Evolutionary conservation across 495 filamentous ascomycete species (phyloP).

Genomic region (Schizothecium vesticola): DNA sequence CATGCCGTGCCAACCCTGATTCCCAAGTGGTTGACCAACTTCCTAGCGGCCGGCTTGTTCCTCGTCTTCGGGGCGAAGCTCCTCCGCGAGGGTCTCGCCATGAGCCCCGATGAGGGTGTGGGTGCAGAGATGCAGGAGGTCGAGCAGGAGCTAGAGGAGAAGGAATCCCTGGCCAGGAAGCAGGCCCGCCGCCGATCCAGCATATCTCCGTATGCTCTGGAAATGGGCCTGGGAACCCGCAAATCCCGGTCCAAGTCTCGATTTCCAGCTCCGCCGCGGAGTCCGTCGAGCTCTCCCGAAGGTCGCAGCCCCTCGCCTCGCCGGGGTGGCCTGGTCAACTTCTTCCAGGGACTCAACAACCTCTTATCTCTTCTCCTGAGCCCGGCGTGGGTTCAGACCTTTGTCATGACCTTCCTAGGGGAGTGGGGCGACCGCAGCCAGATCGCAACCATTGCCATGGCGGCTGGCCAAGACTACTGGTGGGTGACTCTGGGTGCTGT

Average conservation of each 20-base stretch:
- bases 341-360: conserved; percentile 66
- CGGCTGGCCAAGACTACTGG: conserved; percentile 97
- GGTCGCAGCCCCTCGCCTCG: conserved; percentile 40
- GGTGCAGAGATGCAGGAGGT: conserved; percentile 96
- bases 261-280: conserved; percentile 54
- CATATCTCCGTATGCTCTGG: conserved; percentile 58
- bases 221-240: conserved; percentile 54
- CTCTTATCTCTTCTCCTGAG: conserved; percentile 81
- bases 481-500: conserved; percentile 93
- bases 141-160: conserved; percentile 90
- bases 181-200: conserved; percentile 49
- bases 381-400: conserved; percentile 98
- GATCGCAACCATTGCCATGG: conserved; percentile 99
- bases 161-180: conserved; percentile 65
- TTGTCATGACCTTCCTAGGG: conserved; percentile 96
- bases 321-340: conserved; percentile 30
- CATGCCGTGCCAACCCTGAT: conserved; percentile 90
- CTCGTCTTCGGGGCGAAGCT: conserved; percentile 82
- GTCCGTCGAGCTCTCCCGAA: conserved; percentile 53
- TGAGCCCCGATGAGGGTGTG: conserved; percentile 83
- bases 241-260: conserved; percentile 57
- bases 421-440: conserved; percentile 98
- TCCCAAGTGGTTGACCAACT: conserved; percentile 79
- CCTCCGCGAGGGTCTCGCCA: conserved; percentile 80
- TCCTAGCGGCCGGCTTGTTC: conserved; percentile 79